These are phyloP conservation scores for Fusarium poae DNA, from an alignment of 2,329 filamentous ascomycete species.

Conservation along the genomic window DNA sequence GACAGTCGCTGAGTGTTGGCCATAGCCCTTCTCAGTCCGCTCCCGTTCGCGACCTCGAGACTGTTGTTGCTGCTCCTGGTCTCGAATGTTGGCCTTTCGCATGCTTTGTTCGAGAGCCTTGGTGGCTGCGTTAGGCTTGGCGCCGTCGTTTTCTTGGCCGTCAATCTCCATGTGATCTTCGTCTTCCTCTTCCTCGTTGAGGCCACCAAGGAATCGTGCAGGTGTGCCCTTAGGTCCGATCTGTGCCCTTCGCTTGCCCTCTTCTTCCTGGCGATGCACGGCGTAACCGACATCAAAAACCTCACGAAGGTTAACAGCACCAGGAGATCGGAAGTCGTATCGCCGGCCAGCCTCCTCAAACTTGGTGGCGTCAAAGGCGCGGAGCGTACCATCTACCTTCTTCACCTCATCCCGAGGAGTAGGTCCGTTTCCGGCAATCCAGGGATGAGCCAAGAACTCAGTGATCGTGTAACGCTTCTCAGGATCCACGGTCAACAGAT, in stretches of 20 bases:
- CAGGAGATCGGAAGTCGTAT: conserved; percentile 94
- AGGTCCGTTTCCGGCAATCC: conserved; percentile 78
- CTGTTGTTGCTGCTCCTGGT: conserved; percentile 54
- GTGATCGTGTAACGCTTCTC: conserved; percentile 94
- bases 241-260: conserved; percentile 90
- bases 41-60: conserved; percentile 53
- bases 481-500: conserved; percentile 93
- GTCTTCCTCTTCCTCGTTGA: conserved; percentile 76
- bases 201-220: conserved; percentile 68
- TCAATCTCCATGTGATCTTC: conserved; percentile 71
- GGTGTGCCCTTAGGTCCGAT: conserved; percentile 77
- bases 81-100: conserved; percentile 81
- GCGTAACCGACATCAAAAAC: conserved; percentile 99
- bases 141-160: conserved; percentile 60
- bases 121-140: conserved; percentile 63
- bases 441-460: conserved; percentile 94
- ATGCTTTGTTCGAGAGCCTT: conserved; percentile 87
- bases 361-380: conserved; percentile 69
- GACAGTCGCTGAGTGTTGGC: conserved; percentile 87
- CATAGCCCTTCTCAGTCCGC: conserved; percentile 76
- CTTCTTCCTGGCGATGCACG: conserved; percentile 95
- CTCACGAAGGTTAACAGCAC: conserved; percentile 93
- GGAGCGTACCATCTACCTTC: conserved; percentile 59
- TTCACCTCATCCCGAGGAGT: conserved; percentile 72
- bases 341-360: conserved; percentile 73